Base-by-base conservation (phyloP, 2,329 filamentous ascomycete species). In the Pseudocercospora eumusae region DNA sequence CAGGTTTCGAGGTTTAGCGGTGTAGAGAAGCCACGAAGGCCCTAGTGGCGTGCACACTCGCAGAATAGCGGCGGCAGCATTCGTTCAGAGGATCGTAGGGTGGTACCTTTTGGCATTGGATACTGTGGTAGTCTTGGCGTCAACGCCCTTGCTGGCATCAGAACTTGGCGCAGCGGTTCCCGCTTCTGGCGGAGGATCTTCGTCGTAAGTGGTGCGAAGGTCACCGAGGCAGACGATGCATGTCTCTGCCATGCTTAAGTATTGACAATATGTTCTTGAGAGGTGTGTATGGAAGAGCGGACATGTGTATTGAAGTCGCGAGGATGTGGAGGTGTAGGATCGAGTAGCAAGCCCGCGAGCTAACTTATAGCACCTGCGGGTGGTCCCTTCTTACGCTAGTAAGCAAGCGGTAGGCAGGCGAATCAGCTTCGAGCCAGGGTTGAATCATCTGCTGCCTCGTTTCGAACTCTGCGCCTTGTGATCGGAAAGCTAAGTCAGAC, bases 141-240 rank as follows among this genome's bases (percentile, higher is more conserved):
- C 61, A 60, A 66, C 65, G 66, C 62, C 64, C 57, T 68, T 63
- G 60, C 62, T 64, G 55, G 60, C 63, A 53, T 65, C 66, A 61
- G 63, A 67, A 63, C 62, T 64, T 57, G 56, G 59, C 57, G 59
- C 59, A 49, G 63, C 65, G 57, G 59, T 67, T 63, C 67, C 50
- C 53, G 63, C 61, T 68, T 61, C 75, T 72, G 75, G 71, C 65
- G 79, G 77, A 74, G 75, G 74, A 73, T 77, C 77, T 73, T 81
- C 80, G 78, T 79, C 80, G 78, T 79, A 79, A 76, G 79, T 80
- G 79, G 80, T 82, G 77, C 82, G 83, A 78, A 89, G 84, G 80
- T 88, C 86, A 80, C 86, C 86, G 79, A 89, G 81, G 80, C 86
- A 89, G 75, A 89, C 86, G 78, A 89, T 89, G 78, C 86, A 89